A percentile compares a stretch with the other conserved stretches of the same genome.
These are phyloP conservation scores for Emmonsia crescens DNA, from an alignment of 2,329 filamentous ascomycete genomes.

Conservation along the genomic window DNA sequence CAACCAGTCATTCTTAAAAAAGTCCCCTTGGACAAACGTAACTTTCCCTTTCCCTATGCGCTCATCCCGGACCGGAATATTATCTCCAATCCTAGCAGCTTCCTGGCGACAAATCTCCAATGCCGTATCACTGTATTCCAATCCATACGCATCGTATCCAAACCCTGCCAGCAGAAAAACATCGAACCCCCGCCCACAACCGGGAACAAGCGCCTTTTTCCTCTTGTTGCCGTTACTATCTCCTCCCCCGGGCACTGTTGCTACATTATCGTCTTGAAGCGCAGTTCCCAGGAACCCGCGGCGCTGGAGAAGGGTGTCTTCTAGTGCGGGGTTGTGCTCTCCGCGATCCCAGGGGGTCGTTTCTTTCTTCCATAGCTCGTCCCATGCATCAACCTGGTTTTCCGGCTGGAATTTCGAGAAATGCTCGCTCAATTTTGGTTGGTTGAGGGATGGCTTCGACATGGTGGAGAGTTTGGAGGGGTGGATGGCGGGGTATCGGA, in stretches of 20 bases:
- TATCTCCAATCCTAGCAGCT: constrained; percentile 22
- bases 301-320: constrained; percentile 39
- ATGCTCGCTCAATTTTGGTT: constrained; percentile 19
- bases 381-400: constrained; percentile 41
- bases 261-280: constrained; percentile 21
- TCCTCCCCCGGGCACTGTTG: not conserved
- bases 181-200: constrained; percentile 75
- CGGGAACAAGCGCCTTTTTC: constrained; percentile 61
- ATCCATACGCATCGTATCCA: constrained; percentile 66
- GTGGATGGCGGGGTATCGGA: not conserved
- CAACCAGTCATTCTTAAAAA: constrained; percentile 36
- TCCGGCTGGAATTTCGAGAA: constrained; percentile 33
- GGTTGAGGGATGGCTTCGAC: not conserved
- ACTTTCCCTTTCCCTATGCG: constrained; percentile 27
- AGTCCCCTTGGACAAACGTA: constrained; percentile 36
- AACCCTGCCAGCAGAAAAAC: constrained; percentile 61
- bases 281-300: constrained; percentile 28
- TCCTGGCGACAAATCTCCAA: constrained; percentile 29
- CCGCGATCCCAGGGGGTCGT: constrained; percentile 50
- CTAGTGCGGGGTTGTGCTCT: constrained; percentile 48
- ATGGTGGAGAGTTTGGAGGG: not conserved
- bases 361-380: constrained; percentile 44
- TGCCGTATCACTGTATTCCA: constrained; percentile 53
- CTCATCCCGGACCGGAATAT: constrained; percentile 27
- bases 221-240: constrained; percentile 18